These are phyloP conservation scores for Ustilago bromivora DNA, from an alignment of 1,284 basidiomycete species.

Conservation along the genomic window DNA sequence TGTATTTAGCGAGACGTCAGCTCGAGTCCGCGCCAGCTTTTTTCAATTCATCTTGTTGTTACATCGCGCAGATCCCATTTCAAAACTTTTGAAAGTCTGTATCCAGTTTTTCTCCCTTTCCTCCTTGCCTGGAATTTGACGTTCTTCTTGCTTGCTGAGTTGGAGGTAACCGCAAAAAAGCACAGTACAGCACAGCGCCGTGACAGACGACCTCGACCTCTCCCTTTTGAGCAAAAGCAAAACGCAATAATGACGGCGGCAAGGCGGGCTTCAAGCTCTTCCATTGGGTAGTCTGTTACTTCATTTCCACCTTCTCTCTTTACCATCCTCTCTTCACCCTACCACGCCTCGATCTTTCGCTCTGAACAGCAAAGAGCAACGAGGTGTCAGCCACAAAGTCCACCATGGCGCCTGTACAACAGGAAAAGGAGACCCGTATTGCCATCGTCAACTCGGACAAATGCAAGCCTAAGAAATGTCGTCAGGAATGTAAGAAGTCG, in stretches of 20 bases:
- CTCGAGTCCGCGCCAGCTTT: conserved; percentile 12
- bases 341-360: conserved; percentile 5
- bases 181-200: conserved; percentile 5
- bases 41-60: conserved; percentile 1
- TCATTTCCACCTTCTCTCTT: conserved; percentile 16
- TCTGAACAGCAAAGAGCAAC: conserved; percentile 12
- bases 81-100: conserved; percentile 12
- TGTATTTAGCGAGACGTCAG: conserved; percentile 4
- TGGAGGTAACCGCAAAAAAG: neutral
- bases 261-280: conserved; percentile 17
- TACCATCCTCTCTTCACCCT: conserved; percentile 9
- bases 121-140: conserved; percentile 3
- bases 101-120: neutral
- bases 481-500: conserved; percentile 69
- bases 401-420: conserved; percentile 53
- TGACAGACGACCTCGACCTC: conserved; percentile 3
- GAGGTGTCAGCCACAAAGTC: conserved; percentile 18
- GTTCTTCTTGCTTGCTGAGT: conserved; percentile 17
- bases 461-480: conserved; percentile 69
- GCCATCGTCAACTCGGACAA: conserved; percentile 69
- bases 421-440: conserved; percentile 67
- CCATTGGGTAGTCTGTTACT: neutral
- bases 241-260: neutral
- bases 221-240: neutral
- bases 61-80: conserved; percentile 15